Conservation (phyloP, 1,139 yeast species). For the Pichia sp. region DNA sequence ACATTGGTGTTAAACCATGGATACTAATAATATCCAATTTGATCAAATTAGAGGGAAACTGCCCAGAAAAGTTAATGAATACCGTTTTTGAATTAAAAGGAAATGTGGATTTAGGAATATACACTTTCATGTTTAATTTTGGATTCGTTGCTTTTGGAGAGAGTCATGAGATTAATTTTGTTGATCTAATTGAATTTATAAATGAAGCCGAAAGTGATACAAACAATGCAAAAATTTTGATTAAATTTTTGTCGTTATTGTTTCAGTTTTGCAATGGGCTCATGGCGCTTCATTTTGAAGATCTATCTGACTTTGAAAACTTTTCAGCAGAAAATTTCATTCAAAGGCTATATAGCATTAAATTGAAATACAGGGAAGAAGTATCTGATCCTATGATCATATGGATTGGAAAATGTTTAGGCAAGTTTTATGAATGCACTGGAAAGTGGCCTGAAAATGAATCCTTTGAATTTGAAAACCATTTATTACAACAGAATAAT, state of each 20-base stretch:
- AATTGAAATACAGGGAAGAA: conserved; percentile 2
- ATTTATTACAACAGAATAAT: conserved; percentile 9
- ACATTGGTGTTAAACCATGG: background rate
- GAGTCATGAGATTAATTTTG: background rate
- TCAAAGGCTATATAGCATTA: conserved; percentile 15
- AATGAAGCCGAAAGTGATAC: too few relatives aligned
- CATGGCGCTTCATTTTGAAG: background rate
- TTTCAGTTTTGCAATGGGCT: conserved; percentile 1
- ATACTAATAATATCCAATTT: background rate
- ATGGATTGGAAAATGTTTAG: conserved; percentile 39
- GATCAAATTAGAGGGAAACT: background rate
- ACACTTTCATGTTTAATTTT: conserved; percentile 1
- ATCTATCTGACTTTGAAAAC: background rate
- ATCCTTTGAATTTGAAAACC: conserved; percentile 11
- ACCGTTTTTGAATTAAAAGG: background rate
- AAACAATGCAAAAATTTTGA: background rate
- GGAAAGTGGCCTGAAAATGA: conserved; percentile 21
- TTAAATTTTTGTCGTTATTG: conserved; percentile 6
- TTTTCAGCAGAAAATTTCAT: conserved; percentile 6
- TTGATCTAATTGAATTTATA: background rate
- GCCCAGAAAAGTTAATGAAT: background rate
- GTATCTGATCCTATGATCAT: conserved; percentile 21
- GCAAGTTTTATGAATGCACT: conserved; percentile 29
- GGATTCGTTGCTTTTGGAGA: background rate
- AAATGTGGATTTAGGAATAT: background rate